Evolutionary conservation across 768 basidiomycete genomes (phyloP), one percentile per base, ranked within the genome.

Genomic region (Cystobasidium ongulense): DNA sequence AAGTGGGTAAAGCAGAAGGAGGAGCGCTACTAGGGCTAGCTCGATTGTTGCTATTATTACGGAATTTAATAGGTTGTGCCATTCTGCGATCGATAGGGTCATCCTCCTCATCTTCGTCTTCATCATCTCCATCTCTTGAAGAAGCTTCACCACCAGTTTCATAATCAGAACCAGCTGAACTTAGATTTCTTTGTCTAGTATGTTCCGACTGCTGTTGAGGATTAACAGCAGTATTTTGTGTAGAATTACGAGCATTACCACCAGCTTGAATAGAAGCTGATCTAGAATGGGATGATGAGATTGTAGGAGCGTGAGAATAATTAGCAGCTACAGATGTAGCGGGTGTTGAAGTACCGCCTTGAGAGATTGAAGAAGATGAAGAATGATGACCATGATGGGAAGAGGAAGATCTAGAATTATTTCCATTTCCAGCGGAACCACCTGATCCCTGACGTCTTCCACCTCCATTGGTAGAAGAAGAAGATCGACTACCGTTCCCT

Each of bases 91-190:
- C 25, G 52, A 59, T 29, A 38, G 35, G 7, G 39, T 64, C 33
- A 64, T 64, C 72, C 13, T 63, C 57, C 43, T 79, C 76, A 23
- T 70, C 72, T 27, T 76, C 78, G 17, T 78, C 78, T 62, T 75
- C 70, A 59, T 77, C 77, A 17, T 76, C 76, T 10, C 53, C 67
- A 33, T 61, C 74, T 17, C 67, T 35, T 29, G 46, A 62, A 8
- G 52, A 63, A 38, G 63, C 31, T n/a, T 62, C 43, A 38, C 61
- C 50, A 29, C 63, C 39, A 13, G 43, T 29, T 27, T 35, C 35
- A 13, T 43, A 65, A 23, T 64, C 62, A 29, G 23, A 39, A n/a
- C 72, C 43, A 17, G 63, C 76, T 71, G 21, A 75, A 74, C 70
- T 78, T 72, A 61, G 74, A 75, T 46, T 77, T 75, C 0, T 10